These are phyloP conservation scores for Lyophyllum decastes DNA, from an alignment of 768 basidiomycete genomes.

Conservation along the genomic window DNA sequence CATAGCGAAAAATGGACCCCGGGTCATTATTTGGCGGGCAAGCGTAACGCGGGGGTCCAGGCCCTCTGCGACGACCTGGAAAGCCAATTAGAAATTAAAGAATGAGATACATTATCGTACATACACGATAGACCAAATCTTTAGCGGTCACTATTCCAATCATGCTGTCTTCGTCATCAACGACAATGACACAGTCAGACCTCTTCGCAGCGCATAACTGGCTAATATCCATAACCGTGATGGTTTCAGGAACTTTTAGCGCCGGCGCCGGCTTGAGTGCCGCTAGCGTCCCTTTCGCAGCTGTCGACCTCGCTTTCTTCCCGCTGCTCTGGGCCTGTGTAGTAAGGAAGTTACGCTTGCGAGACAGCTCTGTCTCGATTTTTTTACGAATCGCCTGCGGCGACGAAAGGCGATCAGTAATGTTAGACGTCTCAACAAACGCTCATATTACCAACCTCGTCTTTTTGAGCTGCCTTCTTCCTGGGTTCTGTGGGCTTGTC, in stretches of 20 bases:
- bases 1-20: slow-evolving; percentile 97
- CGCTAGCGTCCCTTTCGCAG: slow-evolving; percentile 94
- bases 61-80: slow-evolving; percentile 94
- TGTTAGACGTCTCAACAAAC: neutral
- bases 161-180: slow-evolving; percentile 96
- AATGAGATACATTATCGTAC: slow-evolving; percentile 21
- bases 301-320: slow-evolving; percentile 59
- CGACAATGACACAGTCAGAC: slow-evolving; percentile 97
- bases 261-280: slow-evolving; percentile 95
- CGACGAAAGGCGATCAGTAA: neutral
- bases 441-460: neutral
- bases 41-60: slow-evolving; percentile 91
- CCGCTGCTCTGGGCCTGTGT: slow-evolving; percentile 51
- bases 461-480: slow-evolving; percentile 1
- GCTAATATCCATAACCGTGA: slow-evolving; percentile 94
- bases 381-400: slow-evolving; percentile 79
- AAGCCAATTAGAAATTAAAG: slow-evolving; percentile 1
- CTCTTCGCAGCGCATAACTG: slow-evolving; percentile 98
- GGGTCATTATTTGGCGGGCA: slow-evolving; percentile 96
- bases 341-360: slow-evolving; percentile 92
- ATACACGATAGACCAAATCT: slow-evolving; percentile 91
- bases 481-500: neutral
- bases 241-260: slow-evolving; percentile 93
- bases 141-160: slow-evolving; percentile 99
- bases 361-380: slow-evolving; percentile 92